Conservation (phyloP, 345 rosid species). For the Rhizophora apiculata region DNA sequence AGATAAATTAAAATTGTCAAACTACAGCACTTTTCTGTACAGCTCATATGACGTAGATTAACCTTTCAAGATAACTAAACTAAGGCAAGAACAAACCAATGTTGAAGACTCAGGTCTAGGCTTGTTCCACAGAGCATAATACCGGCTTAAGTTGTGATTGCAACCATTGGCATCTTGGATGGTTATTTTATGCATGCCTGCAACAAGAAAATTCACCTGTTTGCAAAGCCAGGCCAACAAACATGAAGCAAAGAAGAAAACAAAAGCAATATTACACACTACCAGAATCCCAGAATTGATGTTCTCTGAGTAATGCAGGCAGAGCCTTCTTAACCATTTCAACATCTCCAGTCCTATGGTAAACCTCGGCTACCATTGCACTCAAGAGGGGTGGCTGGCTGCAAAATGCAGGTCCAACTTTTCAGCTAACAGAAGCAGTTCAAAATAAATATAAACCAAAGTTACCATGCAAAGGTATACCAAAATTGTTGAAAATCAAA, state of each 20-base stretch:
- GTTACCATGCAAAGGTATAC: too few relatives aligned
- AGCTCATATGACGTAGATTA: background rate
- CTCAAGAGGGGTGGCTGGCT: slow-evolving; percentile 94
- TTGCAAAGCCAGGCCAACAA: slow-evolving; percentile 5
- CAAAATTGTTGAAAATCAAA: too few relatives aligned
- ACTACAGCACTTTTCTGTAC: background rate
- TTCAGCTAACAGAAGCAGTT: too few relatives aligned
- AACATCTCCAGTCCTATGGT: slow-evolving; percentile 55
- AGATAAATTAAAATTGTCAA: slow-evolving; percentile 1
- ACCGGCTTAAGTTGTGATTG: slow-evolving; percentile 60
- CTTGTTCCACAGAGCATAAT: slow-evolving; percentile 85
- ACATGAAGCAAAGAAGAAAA: background rate
- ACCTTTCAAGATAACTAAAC: slow-evolving; percentile 6
- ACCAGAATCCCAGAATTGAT: slow-evolving; percentile 82
- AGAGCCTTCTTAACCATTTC: slow-evolving; percentile 51
- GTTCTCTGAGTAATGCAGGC: slow-evolving; percentile 70
- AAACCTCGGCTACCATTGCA: slow-evolving; percentile 74
- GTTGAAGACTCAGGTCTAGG: slow-evolving; percentile 82
- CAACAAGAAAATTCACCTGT: slow-evolving; percentile 2
- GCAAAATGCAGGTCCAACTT: slow-evolving; percentile 6
- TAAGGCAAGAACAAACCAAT: slow-evolving; percentile 38
- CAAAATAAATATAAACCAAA: too few relatives aligned
- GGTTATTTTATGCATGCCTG: slow-evolving; percentile 65
- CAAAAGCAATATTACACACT: background rate
- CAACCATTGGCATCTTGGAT: slow-evolving; percentile 44